Evolutionary conservation across 192 early-diverging fungal genomes (phyloP).

Genomic region (Podila clonocystis): DNA sequence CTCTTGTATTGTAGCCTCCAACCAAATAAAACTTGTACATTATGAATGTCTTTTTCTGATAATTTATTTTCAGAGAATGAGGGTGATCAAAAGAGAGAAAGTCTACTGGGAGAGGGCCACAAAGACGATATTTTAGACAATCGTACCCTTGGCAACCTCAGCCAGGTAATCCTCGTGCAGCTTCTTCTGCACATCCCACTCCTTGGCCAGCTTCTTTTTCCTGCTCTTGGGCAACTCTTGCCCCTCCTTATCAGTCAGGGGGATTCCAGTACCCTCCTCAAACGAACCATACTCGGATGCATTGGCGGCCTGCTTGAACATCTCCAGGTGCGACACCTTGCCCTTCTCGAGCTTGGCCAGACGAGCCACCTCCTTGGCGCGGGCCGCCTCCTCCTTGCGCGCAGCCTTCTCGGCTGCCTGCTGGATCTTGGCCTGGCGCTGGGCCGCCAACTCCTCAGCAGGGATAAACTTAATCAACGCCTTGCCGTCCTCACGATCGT

Average conservation of each 20-base stretch:
- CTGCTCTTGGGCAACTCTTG: conserved; percentile 85
- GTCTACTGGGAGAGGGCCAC: no score
- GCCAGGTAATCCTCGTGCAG: conserved; percentile 87
- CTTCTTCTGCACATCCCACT: conserved; percentile 87
- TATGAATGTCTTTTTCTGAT: no score
- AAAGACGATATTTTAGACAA: conserved; percentile 8
- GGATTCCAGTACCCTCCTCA: conserved; percentile 71
- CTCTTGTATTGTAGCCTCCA: no score
- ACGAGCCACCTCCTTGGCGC: conserved; percentile 71
- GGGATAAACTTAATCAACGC: conserved; percentile 94
- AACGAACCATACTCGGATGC: conserved; percentile 43
- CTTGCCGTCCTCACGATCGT: conserved; percentile 94
- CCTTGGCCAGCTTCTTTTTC: conserved; percentile 90
- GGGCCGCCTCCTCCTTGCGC: conserved; percentile 69
- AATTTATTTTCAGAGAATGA: no score
- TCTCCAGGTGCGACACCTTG: conserved; percentile 75
- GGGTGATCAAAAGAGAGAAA: no score
- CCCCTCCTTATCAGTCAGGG: conserved; percentile 85
- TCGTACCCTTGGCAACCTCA: conserved; percentile 40
- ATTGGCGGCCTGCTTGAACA: conserved; percentile 74
- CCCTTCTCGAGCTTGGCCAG: conserved; percentile 81
- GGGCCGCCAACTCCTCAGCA: conserved; percentile 71
- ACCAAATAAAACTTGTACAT: no score
- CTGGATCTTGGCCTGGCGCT: conserved; percentile 73
- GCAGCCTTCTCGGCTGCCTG: conserved; percentile 69